Evolutionary conservation across 495 filamentous ascomycete species (phyloP).

Genomic region (Xylaria palmicola): DNA sequence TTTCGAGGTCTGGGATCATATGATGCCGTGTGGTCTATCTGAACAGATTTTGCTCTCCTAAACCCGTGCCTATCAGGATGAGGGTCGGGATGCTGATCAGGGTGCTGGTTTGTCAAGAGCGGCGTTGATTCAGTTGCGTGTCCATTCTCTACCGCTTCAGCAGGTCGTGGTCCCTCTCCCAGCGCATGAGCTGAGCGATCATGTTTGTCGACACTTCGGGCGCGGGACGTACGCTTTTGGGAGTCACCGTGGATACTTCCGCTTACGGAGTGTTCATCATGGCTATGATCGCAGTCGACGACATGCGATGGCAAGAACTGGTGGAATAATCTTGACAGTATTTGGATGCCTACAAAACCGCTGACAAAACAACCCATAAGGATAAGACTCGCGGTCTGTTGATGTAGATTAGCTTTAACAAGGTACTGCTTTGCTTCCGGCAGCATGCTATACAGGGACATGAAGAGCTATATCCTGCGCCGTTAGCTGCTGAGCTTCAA

Average conservation of each 20-base stretch:
- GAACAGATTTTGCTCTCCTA: conserved; percentile 24
- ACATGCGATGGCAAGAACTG: conserved; percentile 86
- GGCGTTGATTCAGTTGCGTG: conserved; percentile 35
- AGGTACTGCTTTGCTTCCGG: conserved; percentile 80
- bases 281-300: conserved; percentile 86
- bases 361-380: conserved; percentile 75
- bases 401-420: conserved; percentile 60
- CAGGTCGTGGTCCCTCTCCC: background rate
- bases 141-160: conserved; percentile 23
- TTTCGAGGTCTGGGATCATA: conserved; percentile 5
- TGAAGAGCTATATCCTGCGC: conserved; percentile 68
- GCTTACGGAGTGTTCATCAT: conserved; percentile 53
- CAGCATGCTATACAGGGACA: conserved; percentile 90
- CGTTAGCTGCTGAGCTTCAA: conserved; percentile 17
- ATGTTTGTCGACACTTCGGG: conserved; percentile 19
- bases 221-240: conserved; percentile 27
- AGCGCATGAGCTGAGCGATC: background rate
- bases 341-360: conserved; percentile 81
- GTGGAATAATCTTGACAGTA: conserved; percentile 78
- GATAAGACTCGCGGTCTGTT: conserved; percentile 64
- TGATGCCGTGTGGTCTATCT: conserved; percentile 12
- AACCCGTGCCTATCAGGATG: conserved; percentile 3
- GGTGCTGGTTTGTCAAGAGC: conserved; percentile 28
- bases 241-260: conserved; percentile 29
- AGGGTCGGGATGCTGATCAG: conserved; percentile 14